Percentiles rank a stretch among this genome's conserved stretches.
These are phyloP conservation scores for Phytophthora pluvialis DNA, from an alignment of 352 stramenopile genomes.

Conservation along the genomic window DNA sequence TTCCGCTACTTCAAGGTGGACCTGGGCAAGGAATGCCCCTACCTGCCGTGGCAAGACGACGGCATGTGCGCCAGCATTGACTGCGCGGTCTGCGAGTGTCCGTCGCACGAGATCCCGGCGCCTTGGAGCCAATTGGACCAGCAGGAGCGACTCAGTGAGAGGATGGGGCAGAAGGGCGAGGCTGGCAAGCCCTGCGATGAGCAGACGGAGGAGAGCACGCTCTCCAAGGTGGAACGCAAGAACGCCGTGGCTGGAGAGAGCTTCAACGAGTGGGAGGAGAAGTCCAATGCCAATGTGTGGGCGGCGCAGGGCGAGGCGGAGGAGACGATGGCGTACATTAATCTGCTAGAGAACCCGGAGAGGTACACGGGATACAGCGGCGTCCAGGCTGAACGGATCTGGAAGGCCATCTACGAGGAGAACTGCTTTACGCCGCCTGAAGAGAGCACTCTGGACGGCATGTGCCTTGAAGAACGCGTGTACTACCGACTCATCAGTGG, in stretches of 20 bases:
- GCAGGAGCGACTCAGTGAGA: conserved; percentile 30
- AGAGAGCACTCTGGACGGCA: conserved; percentile 67
- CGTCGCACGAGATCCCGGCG: conserved; percentile 83
- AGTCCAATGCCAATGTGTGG: conserved; percentile 62
- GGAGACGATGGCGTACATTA: conserved; percentile 92
- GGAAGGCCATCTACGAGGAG: conserved; percentile 97
- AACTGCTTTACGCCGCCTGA: conserved; percentile 93
- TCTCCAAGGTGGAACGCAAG: conserved; percentile 78
- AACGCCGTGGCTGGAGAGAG: conserved; percentile 70
- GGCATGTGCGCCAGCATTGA: conserved; percentile 90
- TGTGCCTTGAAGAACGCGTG: conserved; percentile 95
- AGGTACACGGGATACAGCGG: conserved; percentile 98
- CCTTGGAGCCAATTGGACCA: conserved; percentile 80
- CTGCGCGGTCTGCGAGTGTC: conserved; percentile 91
- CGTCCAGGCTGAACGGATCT: conserved; percentile 92
- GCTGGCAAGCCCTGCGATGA: conserved; percentile 65
- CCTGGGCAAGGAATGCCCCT: conserved; percentile 88
- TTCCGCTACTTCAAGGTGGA: conserved; percentile 96
- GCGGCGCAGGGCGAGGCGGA: conserved; percentile 60
- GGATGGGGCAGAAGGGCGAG: not conserved
- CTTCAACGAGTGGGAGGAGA: conserved; percentile 74
- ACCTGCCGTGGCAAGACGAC: conserved; percentile 87
- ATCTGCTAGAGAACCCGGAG: conserved; percentile 97
- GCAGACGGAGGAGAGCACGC: conserved; percentile 70
- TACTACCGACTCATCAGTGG: conserved; percentile 97